phyloP scores from a whole-genome alignment of 805 yeast species.

The Starmerella floris region DNA sequence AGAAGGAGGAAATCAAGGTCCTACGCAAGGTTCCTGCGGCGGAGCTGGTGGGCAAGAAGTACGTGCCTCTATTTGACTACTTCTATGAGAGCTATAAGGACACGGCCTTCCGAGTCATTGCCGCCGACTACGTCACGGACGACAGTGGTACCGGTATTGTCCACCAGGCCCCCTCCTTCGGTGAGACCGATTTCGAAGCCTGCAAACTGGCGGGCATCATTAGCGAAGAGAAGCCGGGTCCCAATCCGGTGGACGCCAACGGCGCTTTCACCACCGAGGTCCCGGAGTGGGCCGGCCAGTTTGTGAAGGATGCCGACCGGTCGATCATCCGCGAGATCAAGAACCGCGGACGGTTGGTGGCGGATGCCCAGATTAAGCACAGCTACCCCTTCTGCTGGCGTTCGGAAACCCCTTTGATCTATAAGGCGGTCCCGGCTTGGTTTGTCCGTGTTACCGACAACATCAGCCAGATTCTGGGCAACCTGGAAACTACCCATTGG shows the following conservation, averaged over 20 bases:
- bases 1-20: slow-evolving; percentile 70
- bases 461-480: slow-evolving; percentile 77
- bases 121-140: slow-evolving; percentile 71
- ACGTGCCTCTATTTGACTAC: slow-evolving; percentile 72
- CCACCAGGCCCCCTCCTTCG: slow-evolving; percentile 96
- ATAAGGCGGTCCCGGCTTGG: slow-evolving; percentile 98
- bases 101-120: slow-evolving; percentile 68
- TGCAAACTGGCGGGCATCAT: slow-evolving; percentile 67
- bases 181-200: slow-evolving; percentile 93
- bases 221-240: slow-evolving; percentile 54
- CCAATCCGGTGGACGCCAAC: slow-evolving; percentile 88
- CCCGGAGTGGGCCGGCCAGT: slow-evolving; percentile 59
- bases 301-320: slow-evolving; percentile 93
- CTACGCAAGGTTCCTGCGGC: slow-evolving; percentile 71
- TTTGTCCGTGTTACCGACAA: slow-evolving; percentile 80
- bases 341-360: slow-evolving; percentile 58
- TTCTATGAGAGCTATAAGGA: slow-evolving; percentile 64
- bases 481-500: slow-evolving; percentile 83
- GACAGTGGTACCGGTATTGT: slow-evolving; percentile 99
- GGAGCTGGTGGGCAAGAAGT: slow-evolving; percentile 64
- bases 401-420: slow-evolving; percentile 93
- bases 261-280: slow-evolving; percentile 76
- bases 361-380: slow-evolving; percentile 76
- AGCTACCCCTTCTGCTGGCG: slow-evolving; percentile 99
- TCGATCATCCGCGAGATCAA: slow-evolving; percentile 75